Base-by-base conservation (phyloP, 805 yeast species). In the Groenewaldozyma tartarivorans region DNA sequence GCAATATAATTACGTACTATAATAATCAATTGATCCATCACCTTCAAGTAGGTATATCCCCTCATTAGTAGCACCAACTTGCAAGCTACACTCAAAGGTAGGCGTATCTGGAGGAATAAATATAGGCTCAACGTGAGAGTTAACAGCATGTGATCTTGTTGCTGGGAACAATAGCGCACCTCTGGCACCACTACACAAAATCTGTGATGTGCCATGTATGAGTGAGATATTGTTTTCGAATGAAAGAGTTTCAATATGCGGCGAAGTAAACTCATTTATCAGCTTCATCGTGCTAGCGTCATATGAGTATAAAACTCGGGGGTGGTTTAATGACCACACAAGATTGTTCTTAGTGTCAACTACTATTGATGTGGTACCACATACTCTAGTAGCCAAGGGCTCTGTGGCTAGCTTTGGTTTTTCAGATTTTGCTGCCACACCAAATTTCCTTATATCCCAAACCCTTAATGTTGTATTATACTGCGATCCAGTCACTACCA, bases 381-480 rank as follows among this genome's bases (percentile, higher is more conserved):
- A 32, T 9, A 33, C 16, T 13, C 42, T 5, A 30, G 31, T 30
- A 3, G 11, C 22, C 5, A 11, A 29, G 7, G 30, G 27, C 7
- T 5, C n/a, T n/a, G 30, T 11, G n/a, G 11, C 18, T 19, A 5
- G 41, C 38, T 29, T 27, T 30, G 16, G 29, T 20, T 18, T 19
- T 7, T 5, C 38, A n/a, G n/a, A n/a, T n/a, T n/a, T n/a, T n/a
- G 29, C 21, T 11, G 19, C 19, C 5, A n/a, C 35, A 33, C 18
- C 44, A 11, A 46, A 6, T 16, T 43, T 40, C 4, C 61, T 44
- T 27, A 51, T 15, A 36, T 56, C 61, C 61, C 61, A 56, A 26
- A 52, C 39, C 38, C 49, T 53, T 5, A 54, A 39, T 11, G 36
- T 20, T 7, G 49, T 44, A 24, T 48, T 44, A 7, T 34, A 36